phyloP scores from a whole-genome alignment of 2,329 filamentous ascomycete species.

The Alternaria novae-zelandiae region DNA sequence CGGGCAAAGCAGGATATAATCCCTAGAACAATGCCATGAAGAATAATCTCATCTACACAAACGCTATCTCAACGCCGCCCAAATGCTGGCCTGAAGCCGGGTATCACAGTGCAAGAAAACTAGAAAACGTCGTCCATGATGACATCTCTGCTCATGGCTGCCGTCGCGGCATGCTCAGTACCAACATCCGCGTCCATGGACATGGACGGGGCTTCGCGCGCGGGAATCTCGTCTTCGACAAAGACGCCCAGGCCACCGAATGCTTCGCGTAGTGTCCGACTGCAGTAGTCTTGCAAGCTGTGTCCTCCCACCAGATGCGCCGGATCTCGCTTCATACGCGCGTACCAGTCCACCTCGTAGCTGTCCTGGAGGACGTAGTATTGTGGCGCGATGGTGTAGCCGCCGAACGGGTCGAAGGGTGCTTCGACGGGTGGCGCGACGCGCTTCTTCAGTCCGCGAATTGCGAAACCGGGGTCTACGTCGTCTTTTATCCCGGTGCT shows the following conservation, averaged over 20 bases:
- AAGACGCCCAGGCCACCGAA: constrained; percentile 90
- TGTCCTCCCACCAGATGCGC: constrained; percentile 81
- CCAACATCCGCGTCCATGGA: constrained; percentile 41
- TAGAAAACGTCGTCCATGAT: constrained; percentile 54
- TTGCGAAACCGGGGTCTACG: constrained; percentile 57
- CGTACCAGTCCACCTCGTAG: constrained; percentile 79
- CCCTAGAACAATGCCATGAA: neutral
- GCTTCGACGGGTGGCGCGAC: constrained; percentile 68
- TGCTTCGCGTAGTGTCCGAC: constrained; percentile 81
- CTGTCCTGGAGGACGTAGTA: constrained; percentile 72
- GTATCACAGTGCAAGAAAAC: constrained; percentile 40
- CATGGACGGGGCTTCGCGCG: constrained; percentile 47
- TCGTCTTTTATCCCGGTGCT: constrained; percentile 50
- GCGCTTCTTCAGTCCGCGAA: constrained; percentile 78
- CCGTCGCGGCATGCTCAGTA: constrained; percentile 52
- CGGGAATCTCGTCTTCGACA: constrained; percentile 72
- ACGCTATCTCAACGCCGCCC: constrained; percentile 28
- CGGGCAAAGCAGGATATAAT: constrained; percentile 16
- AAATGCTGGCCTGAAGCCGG: constrained; percentile 36
- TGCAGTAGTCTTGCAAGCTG: constrained; percentile 79
- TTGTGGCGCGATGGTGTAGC: constrained; percentile 67
- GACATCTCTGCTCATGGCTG: constrained; percentile 62
- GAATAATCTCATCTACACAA: neutral
- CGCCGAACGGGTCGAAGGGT: constrained; percentile 89
- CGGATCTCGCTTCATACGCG: constrained; percentile 68